Evolutionary conservation across 306 rosid species (phyloP).

Genomic region (Amphicarpaea edgeworthii): DNA sequence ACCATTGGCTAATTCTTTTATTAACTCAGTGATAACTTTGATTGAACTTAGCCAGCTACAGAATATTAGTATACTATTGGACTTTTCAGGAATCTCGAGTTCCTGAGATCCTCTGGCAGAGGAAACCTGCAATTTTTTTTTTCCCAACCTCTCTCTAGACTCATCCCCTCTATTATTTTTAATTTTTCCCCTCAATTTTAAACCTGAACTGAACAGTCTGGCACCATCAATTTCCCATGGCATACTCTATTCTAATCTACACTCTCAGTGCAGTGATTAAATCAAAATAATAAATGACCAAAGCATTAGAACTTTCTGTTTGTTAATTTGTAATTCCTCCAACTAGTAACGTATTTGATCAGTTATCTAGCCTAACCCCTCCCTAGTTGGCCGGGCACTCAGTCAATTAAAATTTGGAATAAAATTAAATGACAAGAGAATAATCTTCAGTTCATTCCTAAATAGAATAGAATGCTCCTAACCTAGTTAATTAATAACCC

Average conservation of each 20-base stretch:
- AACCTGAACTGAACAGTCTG: conserved; percentile 37
- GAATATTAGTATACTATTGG: conserved; percentile 41
- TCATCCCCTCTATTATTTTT: conserved; percentile 10
- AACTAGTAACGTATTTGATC: conserved; percentile 39
- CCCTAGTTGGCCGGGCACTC: conserved; percentile 42
- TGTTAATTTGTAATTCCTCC: conserved; percentile 25
- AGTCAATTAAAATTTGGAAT: conserved; percentile 32
- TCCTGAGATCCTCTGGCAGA: conserved; percentile 45
- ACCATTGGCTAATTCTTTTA: conserved; percentile 38
- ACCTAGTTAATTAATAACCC: too few species aligned
- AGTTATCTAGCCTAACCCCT: conserved; percentile 29
- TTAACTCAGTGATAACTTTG: conserved; percentile 51
- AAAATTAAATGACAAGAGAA: conserved; percentile 39
- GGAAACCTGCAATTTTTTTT: conserved; percentile 31
- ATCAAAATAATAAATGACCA: conserved; percentile 36
- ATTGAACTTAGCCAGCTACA: conserved; percentile 47
- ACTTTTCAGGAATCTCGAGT: conserved; percentile 46
- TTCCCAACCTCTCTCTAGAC: background rate
- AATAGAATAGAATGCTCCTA: conserved; percentile 19
- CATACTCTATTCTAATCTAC: background rate
- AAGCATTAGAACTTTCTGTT: conserved; percentile 25
- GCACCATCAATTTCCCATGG: conserved; percentile 36
- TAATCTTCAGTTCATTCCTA: conserved; percentile 44
- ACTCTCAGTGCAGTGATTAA: background rate
- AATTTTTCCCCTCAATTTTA: conserved; percentile 31